Conservation (phyloP, 768 basidiomycete genomes). For the Rhizopogon roseolus region DNA sequence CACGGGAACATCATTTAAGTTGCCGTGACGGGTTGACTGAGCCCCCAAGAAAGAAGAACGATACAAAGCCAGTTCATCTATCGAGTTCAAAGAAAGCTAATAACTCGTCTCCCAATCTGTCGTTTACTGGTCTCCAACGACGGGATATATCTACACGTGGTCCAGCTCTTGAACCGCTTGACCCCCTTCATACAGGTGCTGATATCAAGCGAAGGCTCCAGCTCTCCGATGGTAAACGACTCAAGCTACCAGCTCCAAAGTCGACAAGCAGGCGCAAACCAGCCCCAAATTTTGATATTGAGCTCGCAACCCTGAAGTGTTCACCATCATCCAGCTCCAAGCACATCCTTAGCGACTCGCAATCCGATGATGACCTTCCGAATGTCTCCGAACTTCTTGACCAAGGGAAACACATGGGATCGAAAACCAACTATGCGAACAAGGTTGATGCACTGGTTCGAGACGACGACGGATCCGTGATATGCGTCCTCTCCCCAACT, state of each 20-base stretch:
- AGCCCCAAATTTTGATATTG: slow-evolving; percentile 44
- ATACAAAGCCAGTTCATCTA: slow-evolving; percentile 9
- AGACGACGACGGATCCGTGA: slow-evolving; percentile 6
- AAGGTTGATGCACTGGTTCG: slow-evolving; percentile 41
- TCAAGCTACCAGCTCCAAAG: slow-evolving; percentile 33
- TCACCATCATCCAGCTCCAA: slow-evolving; percentile 14
- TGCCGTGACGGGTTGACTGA: slow-evolving; percentile 66
- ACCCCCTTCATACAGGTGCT: slow-evolving; percentile 38
- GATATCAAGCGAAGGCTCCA: slow-evolving; percentile 35
- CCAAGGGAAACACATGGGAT: slow-evolving; percentile 24
- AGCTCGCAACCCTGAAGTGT: slow-evolving; percentile 33
- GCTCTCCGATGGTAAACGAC: slow-evolving; percentile 34
- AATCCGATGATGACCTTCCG: slow-evolving; percentile 34
- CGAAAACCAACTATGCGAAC: slow-evolving; percentile 36
- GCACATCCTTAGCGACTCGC: slow-evolving; percentile 31
- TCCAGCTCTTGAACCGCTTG: slow-evolving; percentile 33
- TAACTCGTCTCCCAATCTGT: background rate
- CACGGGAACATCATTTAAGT: slow-evolving; percentile 32
- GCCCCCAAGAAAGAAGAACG: slow-evolving; percentile 36
- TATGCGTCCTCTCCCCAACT: background rate
- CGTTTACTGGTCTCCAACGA: slow-evolving; percentile 7
- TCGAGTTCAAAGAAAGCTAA: background rate
- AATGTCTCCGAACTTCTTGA: slow-evolving; percentile 27
- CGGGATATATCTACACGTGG: slow-evolving; percentile 22
- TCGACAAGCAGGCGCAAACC: slow-evolving; percentile 11